Evolutionary conservation across 2,329 filamentous ascomycete species (phyloP).

Genomic region (Colletotrichum sansevieriae): DNA sequence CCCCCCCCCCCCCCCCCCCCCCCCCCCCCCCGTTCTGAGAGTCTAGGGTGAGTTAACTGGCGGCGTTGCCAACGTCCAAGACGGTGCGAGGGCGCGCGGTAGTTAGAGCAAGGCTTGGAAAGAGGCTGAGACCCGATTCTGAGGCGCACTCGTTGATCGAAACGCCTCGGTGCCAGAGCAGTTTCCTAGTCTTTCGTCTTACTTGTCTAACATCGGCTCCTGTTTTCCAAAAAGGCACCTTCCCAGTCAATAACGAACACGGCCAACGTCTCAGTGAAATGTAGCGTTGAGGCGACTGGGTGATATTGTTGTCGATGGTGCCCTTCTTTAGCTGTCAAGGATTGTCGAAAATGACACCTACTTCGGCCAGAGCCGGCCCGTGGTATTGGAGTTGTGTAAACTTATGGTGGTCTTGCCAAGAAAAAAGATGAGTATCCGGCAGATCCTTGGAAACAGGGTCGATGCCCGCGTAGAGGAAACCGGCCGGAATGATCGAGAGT

Average conservation of each 20-base stretch:
- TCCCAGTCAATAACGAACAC: background rate
- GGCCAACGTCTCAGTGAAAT: constrained; percentile 2
- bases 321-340: background rate
- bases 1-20: no score
- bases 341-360: background rate
- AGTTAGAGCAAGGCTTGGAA: constrained; percentile 2
- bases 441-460: constrained; percentile 12
- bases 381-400: no score
- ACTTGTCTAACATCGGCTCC: constrained; percentile 3
- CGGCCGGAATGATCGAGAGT: constrained; percentile 1
- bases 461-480: background rate
- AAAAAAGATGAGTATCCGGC: background rate
- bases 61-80: constrained; percentile 5
- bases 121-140: constrained; percentile 23
- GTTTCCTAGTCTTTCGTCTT: constrained; percentile 1
- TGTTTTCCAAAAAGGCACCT: background rate
- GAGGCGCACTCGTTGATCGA: constrained; percentile 22
- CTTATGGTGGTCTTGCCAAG: constrained; percentile 10
- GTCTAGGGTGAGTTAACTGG: background rate
- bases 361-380: no score
- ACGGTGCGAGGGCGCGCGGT: constrained; percentile 1
- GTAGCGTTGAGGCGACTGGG: background rate
- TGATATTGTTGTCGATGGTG: background rate
- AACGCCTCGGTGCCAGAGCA: constrained; percentile 11
- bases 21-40: no score